phyloP scores from a whole-genome alignment of 208 protist species.

The Leishmania arabica region DNA sequence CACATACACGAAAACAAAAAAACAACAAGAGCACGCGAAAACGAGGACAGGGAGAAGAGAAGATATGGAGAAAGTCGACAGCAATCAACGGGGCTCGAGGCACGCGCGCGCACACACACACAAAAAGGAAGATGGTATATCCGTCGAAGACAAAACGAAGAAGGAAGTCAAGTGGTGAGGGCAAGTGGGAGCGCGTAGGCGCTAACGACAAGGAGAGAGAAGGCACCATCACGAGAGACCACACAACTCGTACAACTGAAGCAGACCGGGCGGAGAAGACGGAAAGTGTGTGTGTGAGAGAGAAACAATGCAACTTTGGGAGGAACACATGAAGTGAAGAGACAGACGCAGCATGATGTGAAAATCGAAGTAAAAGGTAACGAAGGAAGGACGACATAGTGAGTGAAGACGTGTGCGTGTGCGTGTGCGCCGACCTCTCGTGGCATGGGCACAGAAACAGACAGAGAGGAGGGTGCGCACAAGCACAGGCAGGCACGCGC shows the following conservation, averaged over 20 bases:
- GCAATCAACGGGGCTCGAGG: background rate
- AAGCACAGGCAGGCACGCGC: background rate
- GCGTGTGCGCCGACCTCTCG: background rate
- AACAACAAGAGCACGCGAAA: background rate
- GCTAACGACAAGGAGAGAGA: background rate
- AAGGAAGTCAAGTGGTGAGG: background rate
- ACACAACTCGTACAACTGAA: background rate
- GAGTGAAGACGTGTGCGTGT: background rate
- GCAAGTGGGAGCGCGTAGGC: background rate
- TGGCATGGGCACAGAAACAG: background rate
- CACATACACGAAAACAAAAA: background rate
- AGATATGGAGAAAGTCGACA: background rate
- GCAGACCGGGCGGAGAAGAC: background rate
- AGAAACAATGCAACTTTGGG: background rate
- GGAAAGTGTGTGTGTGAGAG: background rate
- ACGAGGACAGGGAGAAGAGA: conserved; percentile 1
- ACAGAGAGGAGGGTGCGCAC: background rate
- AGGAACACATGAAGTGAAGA: background rate
- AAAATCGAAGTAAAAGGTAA: background rate
- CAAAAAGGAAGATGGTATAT: background rate
- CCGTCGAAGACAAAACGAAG: background rate
- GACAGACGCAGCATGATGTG: background rate
- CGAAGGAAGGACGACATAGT: background rate
- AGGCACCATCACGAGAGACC: background rate
- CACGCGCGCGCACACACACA: background rate